Base-by-base conservation (phyloP, 106 monocot species). In the Acorus gramineus region DNA sequence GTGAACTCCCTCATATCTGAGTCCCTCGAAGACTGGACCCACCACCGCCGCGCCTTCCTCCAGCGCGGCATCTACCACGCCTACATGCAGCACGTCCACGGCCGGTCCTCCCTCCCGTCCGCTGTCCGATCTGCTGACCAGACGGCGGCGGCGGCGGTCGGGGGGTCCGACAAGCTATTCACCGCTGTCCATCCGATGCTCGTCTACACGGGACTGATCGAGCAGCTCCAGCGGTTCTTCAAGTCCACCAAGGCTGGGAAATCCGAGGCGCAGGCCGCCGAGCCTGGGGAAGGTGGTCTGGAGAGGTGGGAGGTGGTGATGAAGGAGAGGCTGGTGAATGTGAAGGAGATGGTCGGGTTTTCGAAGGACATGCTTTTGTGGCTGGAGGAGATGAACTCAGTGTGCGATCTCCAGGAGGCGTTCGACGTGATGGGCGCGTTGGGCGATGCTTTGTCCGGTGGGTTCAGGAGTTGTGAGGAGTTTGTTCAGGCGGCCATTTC, bases 301-400 rank as follows among this genome's bases (percentile, higher is more conserved):
- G 96, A 91, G 62, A 49, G 48, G 66, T 98, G 98, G 98, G 98
- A 92, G 63, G 47, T 81, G 43, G 64, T 68, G 57, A 92, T 98
- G 98, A 88, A 83, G 70, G 92, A 85, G 73, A 85, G 61, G 79
- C 14, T 98, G 73, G 52, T 78, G 73, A 85, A 92, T 75, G 59
- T 98, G 78, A 98, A 81, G 68, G 98, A 98, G 55, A 98, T 98
- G 98, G 62, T 89, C 10, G 79, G 79, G 2, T 80, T 92, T 50
- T 88, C 98, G 0, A 83, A 84, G 69, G 89, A 92, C 13, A 44
- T 98, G 52, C 79, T 98, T 3, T 77, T 81, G 11, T 98, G 92
- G 92, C 88, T 98, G 0, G 83, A 98, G 67, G 98, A 98, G 6
- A 98, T 98, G 98, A 82, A 65, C 48, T 65, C 83, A 0, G 71